phyloP scores from a whole-genome alignment of 129 eudicot genomes.

The Centella asiatica region DNA sequence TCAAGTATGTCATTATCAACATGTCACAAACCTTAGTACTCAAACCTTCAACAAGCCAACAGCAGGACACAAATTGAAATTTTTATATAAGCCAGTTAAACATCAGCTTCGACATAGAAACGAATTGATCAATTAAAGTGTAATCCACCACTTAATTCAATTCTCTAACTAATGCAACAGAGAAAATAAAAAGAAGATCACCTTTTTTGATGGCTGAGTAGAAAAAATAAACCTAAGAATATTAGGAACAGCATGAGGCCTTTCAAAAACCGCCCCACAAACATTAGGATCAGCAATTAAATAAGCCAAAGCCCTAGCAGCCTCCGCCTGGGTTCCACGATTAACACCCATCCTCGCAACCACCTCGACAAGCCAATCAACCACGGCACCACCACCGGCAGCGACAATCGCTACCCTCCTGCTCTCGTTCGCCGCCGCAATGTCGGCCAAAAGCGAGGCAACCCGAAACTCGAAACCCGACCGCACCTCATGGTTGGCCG shows the following conservation, averaged over 20 bases:
- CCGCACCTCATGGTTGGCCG: conserved; percentile 76
- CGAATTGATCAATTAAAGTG: too few relatives aligned
- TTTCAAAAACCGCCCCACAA: conserved; percentile 40
- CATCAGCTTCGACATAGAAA: too few relatives aligned
- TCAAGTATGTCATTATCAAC: too few relatives aligned
- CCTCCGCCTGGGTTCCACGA: conserved; percentile 60
- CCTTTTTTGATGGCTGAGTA: conserved; percentile 62
- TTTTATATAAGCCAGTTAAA: too few relatives aligned
- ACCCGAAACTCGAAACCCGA: conserved; percentile 85
- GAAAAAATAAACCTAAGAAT: conserved; percentile 75
- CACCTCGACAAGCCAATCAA: conserved; percentile 85
- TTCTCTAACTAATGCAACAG: neutral
- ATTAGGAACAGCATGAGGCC: conserved; percentile 69
- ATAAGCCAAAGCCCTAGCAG: conserved; percentile 95
- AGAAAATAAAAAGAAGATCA: neutral
- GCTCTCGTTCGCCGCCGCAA: conserved; percentile 75
- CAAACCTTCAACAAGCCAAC: too few relatives aligned
- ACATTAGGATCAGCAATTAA: conserved; percentile 80
- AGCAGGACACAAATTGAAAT: too few relatives aligned
- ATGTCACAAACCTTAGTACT: too few relatives aligned
- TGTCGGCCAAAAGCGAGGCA: conserved; percentile 87
- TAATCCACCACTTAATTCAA: too few relatives aligned
- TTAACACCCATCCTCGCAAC: conserved; percentile 50
- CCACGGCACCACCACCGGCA: conserved; percentile 84
- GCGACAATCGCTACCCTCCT: conserved; percentile 72